phyloP scores from a whole-genome alignment of 2,329 filamentous ascomycete genomes.

The Aspergillus aculeatus region DNA sequence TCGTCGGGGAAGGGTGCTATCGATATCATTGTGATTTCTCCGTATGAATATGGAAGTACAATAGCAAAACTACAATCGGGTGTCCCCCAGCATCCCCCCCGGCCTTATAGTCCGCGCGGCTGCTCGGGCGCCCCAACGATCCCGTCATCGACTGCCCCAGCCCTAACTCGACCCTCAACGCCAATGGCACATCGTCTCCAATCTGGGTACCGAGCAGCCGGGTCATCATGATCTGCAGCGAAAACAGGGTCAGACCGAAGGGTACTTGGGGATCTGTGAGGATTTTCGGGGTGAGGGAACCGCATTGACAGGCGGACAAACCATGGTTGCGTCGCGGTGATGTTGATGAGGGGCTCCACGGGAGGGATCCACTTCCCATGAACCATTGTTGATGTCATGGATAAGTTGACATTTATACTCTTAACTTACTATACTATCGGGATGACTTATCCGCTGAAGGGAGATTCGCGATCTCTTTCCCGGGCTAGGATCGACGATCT shows the following conservation, averaged over 20 bases:
- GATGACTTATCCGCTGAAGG: too few relatives aligned
- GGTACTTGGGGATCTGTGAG: neutral
- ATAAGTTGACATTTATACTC: neutral
- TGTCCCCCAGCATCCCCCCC: too few relatives aligned
- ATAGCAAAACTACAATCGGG: too few relatives aligned
- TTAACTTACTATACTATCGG: too few relatives aligned
- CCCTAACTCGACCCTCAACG: neutral
- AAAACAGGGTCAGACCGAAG: neutral
- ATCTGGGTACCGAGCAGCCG: too few relatives aligned
- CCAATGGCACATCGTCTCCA: too few relatives aligned
- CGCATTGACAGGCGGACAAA: neutral
- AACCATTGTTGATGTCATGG: neutral
- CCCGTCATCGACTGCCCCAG: neutral
- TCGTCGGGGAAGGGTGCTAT: neutral
- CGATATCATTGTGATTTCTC: neutral
- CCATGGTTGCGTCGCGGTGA: constrained; percentile 4
- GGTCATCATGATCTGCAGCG: neutral
- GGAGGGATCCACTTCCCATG: neutral
- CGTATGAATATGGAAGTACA: neutral
- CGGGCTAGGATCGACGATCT: neutral
- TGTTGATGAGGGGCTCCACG: neutral
- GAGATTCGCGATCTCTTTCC: too few relatives aligned
- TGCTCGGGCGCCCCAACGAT: neutral
- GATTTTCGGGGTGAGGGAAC: too few relatives aligned
- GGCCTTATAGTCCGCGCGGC: neutral